Evolutionary conservation across 2,329 filamentous ascomycete species (phyloP).

Genomic region (Monilinia aucupariae): DNA sequence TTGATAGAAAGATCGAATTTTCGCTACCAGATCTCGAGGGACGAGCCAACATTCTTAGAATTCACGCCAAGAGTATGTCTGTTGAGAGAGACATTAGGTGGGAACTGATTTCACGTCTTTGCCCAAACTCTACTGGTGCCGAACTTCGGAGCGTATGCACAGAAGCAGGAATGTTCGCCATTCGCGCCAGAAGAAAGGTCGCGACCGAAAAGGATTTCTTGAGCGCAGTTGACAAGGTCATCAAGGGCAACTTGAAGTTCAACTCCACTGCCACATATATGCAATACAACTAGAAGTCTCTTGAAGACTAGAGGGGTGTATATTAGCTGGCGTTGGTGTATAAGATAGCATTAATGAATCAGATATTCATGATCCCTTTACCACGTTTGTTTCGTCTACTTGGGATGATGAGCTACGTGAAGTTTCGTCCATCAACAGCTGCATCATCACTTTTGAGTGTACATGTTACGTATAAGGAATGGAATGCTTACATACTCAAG

Average conservation of each 20-base stretch:
- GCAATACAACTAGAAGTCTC: conserved; percentile 81
- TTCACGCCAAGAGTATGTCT: conserved; percentile 99
- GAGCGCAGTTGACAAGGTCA: conserved; percentile 97
- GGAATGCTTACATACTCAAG: no score
- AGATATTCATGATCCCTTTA: conserved; percentile 15
- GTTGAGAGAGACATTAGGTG: conserved; percentile 98
- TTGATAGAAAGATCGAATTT: conserved; percentile 98
- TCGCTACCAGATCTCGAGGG: conserved; percentile 95
- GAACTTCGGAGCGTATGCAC: conserved; percentile 95
- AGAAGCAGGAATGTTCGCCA: conserved; percentile 98
- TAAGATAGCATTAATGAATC: conserved; percentile 29
- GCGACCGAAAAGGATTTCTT: conserved; percentile 98
- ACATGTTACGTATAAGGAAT: no score
- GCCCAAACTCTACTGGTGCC: conserved; percentile 94
- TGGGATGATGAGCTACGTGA: no score
- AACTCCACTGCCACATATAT: conserved; percentile 97
- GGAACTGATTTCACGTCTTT: conserved; percentile 95
- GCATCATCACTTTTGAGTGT: no score
- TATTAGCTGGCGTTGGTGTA: conserved; percentile 35
- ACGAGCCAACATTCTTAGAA: conserved; percentile 92
- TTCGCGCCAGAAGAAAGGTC: conserved; percentile 90
- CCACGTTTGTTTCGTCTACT: no score
- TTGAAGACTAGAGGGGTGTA: conserved; percentile 26
- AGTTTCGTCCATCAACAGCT: no score
- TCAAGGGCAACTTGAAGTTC: conserved; percentile 99